phyloP scores from a whole-genome alignment of 257 asterid species.

The Plantago major region DNA sequence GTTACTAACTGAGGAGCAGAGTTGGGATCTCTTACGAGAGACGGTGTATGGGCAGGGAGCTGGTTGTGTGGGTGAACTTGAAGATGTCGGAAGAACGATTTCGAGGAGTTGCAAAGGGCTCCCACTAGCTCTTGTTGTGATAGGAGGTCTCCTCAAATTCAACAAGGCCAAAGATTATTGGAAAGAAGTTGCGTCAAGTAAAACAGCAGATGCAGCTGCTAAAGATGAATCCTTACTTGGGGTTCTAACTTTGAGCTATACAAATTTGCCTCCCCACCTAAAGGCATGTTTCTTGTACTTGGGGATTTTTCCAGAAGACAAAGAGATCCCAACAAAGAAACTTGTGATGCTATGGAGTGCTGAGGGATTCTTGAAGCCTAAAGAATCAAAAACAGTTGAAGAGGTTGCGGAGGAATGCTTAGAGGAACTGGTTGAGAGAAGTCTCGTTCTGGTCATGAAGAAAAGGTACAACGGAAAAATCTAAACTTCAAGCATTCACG shows the following conservation, averaged over 20 bases:
- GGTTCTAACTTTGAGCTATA: not conserved
- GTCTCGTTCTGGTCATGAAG: not conserved
- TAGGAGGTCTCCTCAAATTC: too few relatives aligned
- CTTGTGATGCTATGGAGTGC: conserved; percentile 3
- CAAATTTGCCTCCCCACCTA: conserved; percentile 1
- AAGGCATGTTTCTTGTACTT: conserved; percentile 3
- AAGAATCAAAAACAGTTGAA: not conserved
- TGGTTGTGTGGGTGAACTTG: not conserved
- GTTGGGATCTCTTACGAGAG: not conserved
- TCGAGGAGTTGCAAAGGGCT: too few relatives aligned
- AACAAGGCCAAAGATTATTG: not conserved
- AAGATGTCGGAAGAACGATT: not conserved
- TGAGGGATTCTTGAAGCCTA: conserved; percentile 3
- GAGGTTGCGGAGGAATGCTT: conserved; percentile 6
- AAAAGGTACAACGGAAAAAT: not conserved
- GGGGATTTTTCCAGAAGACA: not conserved
- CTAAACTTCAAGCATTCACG: not conserved
- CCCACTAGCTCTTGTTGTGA: too few relatives aligned
- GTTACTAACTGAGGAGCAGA: not conserved
- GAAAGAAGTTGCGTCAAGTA: not conserved
- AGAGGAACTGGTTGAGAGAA: not conserved
- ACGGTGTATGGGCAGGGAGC: not conserved
- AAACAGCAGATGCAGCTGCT: not conserved
- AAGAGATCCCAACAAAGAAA: not conserved
- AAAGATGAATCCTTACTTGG: not conserved